Base-by-base conservation (phyloP, 2,329 filamentous ascomycete species). In the Thielaviopsis musarum region DNA sequence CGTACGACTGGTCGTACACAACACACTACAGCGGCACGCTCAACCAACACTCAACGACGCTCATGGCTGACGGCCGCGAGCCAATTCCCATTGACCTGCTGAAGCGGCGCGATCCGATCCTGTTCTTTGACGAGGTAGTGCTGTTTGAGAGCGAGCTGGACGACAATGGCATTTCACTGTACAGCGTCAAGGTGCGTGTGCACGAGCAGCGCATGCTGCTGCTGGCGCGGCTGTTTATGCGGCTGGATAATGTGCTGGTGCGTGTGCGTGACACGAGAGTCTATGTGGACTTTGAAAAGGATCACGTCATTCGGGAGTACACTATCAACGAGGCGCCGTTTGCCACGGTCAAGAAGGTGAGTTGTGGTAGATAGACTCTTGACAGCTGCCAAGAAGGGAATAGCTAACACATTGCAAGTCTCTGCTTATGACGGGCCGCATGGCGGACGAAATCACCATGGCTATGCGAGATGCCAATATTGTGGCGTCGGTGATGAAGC, bases 1-100 rank as follows among this genome's bases (percentile, higher is more conserved):
- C 91, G 2, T 98, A 94, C 70, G 93, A 98, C 73, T 98, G 93
- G 93, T 95, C 89, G 63, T 98, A 97, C 73, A 93, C 84, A 64
- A 95, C 91, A 41, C 79, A 84, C 65, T 98, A 95, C 72, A 79
- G 78, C 60, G 93, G 93, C 56, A 88, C 85, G 3, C 72, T 85
- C 49, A 69, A 73, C 62, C 57, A 66, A 61, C 38, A 28, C 34
- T 61, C 69, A n/a, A 51, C 54, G 13, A 56, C 53, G 13, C 53
- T 48, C 52, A 56, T 54, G 30, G 57, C 34, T 6, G 59, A 60
- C 9, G 64, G 51, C 12, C 54, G 41, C 5, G 41, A 56, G 49
- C 60, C 57, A n/a, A 93, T 98, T 63, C 91, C 93, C 4, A 78
- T 95, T 60, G 88, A 91, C 66, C 79, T 97, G 51, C 79, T 98